A percentile compares a stretch with the other conserved stretches of the same genome.
phyloP scores from a whole-genome alignment of 2,329 filamentous ascomycete genomes.

The Aspergillus phoenicis region DNA sequence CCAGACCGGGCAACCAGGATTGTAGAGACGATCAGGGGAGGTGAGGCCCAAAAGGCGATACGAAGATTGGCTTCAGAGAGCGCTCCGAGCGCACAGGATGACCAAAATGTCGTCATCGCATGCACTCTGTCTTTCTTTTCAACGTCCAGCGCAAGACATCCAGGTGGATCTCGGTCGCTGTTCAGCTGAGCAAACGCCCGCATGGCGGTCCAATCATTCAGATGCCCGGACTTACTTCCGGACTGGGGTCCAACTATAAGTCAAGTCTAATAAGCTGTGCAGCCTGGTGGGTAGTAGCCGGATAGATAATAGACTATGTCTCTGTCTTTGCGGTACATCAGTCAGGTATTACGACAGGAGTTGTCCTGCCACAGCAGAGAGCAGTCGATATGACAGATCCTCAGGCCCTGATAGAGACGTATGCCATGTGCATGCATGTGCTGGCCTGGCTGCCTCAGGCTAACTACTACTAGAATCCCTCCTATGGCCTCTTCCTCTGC shows the following conservation, averaged over 20 bases:
- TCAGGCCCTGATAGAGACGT: background rate
- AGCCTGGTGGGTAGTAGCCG: background rate
- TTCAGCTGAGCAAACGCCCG: background rate
- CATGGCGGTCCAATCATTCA: background rate
- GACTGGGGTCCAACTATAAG: background rate
- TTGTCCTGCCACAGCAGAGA: background rate
- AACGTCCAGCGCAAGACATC: background rate
- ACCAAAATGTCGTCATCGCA: conserved; percentile 1
- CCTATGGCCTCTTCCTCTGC: background rate
- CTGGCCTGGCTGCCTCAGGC: background rate
- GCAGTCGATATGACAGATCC: background rate
- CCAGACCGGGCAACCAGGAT: background rate
- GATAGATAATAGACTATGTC: background rate
- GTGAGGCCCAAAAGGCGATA: background rate
- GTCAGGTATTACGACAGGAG: background rate
- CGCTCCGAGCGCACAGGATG: background rate
- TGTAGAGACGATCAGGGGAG: background rate
- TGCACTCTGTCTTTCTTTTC: background rate
- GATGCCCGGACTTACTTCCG: background rate
- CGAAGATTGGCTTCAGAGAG: background rate
- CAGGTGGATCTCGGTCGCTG: background rate
- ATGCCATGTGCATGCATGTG: background rate
- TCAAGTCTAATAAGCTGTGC: background rate
- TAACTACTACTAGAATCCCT: background rate
- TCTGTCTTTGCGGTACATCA: background rate